phyloP scores from a whole-genome alignment of 768 basidiomycete species.

The Mycena vulgaris region DNA sequence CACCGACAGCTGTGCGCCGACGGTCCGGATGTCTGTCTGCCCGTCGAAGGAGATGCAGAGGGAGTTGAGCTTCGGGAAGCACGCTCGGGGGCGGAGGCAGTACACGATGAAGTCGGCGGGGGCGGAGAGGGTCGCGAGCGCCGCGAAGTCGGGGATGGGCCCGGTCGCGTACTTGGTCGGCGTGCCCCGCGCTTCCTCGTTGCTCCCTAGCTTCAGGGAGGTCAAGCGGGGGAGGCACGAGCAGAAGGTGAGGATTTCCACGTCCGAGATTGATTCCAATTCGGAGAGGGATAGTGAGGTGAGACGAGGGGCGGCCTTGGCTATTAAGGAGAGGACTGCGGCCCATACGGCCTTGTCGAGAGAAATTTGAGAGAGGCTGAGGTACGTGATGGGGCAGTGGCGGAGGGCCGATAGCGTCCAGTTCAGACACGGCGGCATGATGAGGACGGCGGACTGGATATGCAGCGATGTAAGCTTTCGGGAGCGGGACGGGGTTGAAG shows the following conservation, averaged over 20 bases:
- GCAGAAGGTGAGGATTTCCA: slow-evolving; percentile 33
- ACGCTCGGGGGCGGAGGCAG: slow-evolving; percentile 18
- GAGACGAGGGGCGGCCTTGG: slow-evolving; percentile 22
- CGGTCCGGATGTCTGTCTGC: slow-evolving; percentile 20
- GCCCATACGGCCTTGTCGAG: slow-evolving; percentile 30
- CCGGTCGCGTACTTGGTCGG: slow-evolving; percentile 26
- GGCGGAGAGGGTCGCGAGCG: slow-evolving; percentile 25
- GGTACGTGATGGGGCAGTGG: slow-evolving; percentile 19
- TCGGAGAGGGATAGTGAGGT: slow-evolving; percentile 29
- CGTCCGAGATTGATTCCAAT: slow-evolving; percentile 31
- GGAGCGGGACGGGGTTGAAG: slow-evolving; percentile 9
- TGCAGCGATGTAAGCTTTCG: slow-evolving; percentile 25
- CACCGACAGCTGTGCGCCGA: slow-evolving; percentile 10
- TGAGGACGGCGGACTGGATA: slow-evolving; percentile 35
- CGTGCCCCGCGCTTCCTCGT: slow-evolving; percentile 10
- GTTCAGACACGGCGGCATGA: slow-evolving; percentile 33
- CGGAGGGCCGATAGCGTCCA: slow-evolving; percentile 37
- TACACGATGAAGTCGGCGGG: slow-evolving; percentile 32
- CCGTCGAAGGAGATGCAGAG: slow-evolving; percentile 27
- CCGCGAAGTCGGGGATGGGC: slow-evolving; percentile 12
- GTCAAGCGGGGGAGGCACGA: slow-evolving; percentile 29
- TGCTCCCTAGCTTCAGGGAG: slow-evolving; percentile 28
- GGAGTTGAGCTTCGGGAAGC: slow-evolving; percentile 23
- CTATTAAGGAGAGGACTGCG: slow-evolving; percentile 28
- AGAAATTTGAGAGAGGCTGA: slow-evolving; percentile 31